Base-by-base conservation (phyloP, 352 stramenopile species). In the Saprolegnia diclina region DNA sequence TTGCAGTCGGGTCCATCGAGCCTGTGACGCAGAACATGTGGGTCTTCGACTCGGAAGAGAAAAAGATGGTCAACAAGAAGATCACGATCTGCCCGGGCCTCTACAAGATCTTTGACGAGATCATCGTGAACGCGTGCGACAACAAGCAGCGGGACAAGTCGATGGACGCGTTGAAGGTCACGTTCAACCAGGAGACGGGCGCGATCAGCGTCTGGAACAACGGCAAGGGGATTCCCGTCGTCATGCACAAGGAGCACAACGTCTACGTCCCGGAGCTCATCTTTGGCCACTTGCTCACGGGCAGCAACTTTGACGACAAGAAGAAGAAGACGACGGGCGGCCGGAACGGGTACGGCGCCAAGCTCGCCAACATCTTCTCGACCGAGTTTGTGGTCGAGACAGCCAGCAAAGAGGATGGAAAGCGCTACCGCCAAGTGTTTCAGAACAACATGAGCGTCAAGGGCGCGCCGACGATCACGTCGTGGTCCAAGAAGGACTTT, bases 341-440 rank as follows among this genome's bases (percentile, higher is more conserved):
- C 61, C 77, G 96, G 32, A 98, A 99, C 74, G 97, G 97, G 19
- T 99, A 98, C 71, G 97, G 97, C 44, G 97, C 97, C 0, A 99
- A 99, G 77, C 83, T 99, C 4, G 96, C 98, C 4, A 99, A 99
- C 75, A 99, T 99, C 74, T 99, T 99, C 77, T 99, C 94, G 18
- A 98, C 82, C 13, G 78, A 99, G 73, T 99, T 99, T 74, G 81
- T 95, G 37, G 95, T 99, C 5, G 97, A 99, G 74, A 99, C 97
- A 19, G 84, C 95, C 0, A 98, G 99, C 71, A 79, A 86, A 0
- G 89, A 87, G 29, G 80, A 79, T 29, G 97, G 97, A 19, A 82
- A 98, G 68, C 85, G 91, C 61, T 99, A 99, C 79, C 91, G 87
- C 45, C 87, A 95, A 72, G 82, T 94, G 4, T 94, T 96, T 72